Evolutionary conservation across 352 stramenopile genomes (phyloP), one percentile per base, ranked within the genome.

Genomic region (Globisporangium canariense): DNA sequence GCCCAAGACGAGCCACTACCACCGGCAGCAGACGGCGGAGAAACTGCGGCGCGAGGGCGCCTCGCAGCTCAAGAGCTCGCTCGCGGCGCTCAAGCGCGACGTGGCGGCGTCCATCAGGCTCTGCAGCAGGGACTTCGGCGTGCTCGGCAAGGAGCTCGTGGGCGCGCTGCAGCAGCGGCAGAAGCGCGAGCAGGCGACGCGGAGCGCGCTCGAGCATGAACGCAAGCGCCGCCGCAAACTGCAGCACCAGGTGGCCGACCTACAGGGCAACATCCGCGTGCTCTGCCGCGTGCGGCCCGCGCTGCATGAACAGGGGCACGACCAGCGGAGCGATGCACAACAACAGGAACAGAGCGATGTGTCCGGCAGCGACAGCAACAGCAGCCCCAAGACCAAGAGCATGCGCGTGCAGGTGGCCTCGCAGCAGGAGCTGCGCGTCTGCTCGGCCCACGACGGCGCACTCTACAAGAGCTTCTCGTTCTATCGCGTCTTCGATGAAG

Each of bases 381-480:
- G 9, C n/a, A 53, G 32, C 52, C 60, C 52, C 22, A 57, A 60
- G 46, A 32, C 41, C 54, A 56, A 62, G 57, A 64, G 40, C 46
- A 46, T 60, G 58, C 61, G 71, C 56, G 65, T 74, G 32, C 68
- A 76, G 62, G 70, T 68, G 34, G 69, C 40, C 25, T 58, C 64
- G 3, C 38, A 60, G 22, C 58, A 65, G 54, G 18, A 70, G 57
- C 18, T 67, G 32, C 47, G 47, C 41, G 49, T 81, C 46, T 72
- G 72, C 59, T 79, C 73, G 40, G 70, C 72, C 38, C 61, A 75
- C 54, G 68, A 89, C 57, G 75, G 73, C 60, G 63, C 75, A n/a
- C 50, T 84, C 38, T 72, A 88, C 69, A 90, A 95, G 64, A 76
- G 83, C 55, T 97, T 93, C 58, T 90, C 91, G 36, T 96, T 97